A percentile compares a stretch with the other conserved stretches of the same genome.
Conservation (phyloP, 2,329 filamentous ascomycete genomes). For the Pyricularia sp. region DNA sequence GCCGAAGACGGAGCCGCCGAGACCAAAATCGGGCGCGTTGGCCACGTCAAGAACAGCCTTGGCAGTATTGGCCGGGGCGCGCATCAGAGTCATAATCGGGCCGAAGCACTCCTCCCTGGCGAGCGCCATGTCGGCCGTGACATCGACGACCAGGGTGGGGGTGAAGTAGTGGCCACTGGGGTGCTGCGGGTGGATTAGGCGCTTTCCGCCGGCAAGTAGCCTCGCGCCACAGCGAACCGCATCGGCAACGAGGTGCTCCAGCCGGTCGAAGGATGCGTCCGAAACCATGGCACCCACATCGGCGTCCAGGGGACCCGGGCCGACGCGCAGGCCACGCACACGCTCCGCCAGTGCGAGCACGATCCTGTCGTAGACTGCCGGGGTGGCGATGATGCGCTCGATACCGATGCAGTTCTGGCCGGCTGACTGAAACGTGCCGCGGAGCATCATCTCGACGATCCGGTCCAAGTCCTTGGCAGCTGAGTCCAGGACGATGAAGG, state of each 20-base stretch:
- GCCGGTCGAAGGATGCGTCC: slow-evolving; percentile 59
- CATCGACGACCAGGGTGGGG: slow-evolving; percentile 85
- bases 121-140: slow-evolving; percentile 76
- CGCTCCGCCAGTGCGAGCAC: slow-evolving; percentile 62
- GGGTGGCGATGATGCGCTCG: slow-evolving; percentile 79
- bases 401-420: slow-evolving; percentile 98
- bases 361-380: slow-evolving; percentile 66
- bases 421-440: slow-evolving; percentile 88
- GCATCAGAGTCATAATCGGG: slow-evolving; percentile 81
- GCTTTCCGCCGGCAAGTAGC: slow-evolving; percentile 70
- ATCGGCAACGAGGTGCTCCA: slow-evolving; percentile 68
- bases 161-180: slow-evolving; percentile 82
- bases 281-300: slow-evolving; percentile 93
- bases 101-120: slow-evolving; percentile 90
- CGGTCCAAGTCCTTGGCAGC: slow-evolving; percentile 54
- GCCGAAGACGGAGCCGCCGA: slow-evolving; percentile 85
- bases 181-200: slow-evolving; percentile 61
- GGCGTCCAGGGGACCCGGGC: slow-evolving; percentile 40
- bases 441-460: slow-evolving; percentile 74
- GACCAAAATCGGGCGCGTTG: slow-evolving; percentile 76
- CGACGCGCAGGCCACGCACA: slow-evolving; percentile 66
- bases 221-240: slow-evolving; percentile 72
- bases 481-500: slow-evolving; percentile 81
- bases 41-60: slow-evolving; percentile 64
- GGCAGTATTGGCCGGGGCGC: slow-evolving; percentile 49